phyloP scores from a whole-genome alignment of 2,329 filamentous ascomycete genomes.

The Aspergillus fijiensis region DNA sequence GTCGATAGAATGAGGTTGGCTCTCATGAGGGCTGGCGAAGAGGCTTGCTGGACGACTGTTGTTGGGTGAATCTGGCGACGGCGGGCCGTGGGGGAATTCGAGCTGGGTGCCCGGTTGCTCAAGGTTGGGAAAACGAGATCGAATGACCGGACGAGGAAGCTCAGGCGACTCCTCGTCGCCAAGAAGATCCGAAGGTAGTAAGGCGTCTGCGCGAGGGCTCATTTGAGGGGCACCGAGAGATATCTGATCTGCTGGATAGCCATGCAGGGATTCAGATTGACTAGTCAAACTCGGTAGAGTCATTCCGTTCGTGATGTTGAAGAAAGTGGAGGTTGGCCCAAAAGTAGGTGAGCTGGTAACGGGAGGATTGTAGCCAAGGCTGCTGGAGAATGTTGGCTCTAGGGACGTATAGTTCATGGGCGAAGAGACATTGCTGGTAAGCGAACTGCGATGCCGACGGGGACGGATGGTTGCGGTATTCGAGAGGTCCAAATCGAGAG shows the following conservation, averaged over 20 bases:
- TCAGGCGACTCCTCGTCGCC: slow-evolving; percentile 53
- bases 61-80: slow-evolving; percentile 45
- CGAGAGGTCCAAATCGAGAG: slow-evolving; percentile 44
- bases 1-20: slow-evolving; percentile 34
- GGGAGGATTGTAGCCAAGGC: slow-evolving; percentile 50
- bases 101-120: slow-evolving; percentile 31
- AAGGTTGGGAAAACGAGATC: slow-evolving; percentile 31
- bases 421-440: slow-evolving; percentile 49
- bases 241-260: slow-evolving; percentile 50
- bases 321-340: slow-evolving; percentile 53
- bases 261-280: slow-evolving; percentile 40
- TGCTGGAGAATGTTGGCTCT: slow-evolving; percentile 41
- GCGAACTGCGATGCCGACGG: slow-evolving; percentile 48
- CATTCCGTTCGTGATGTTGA: slow-evolving; percentile 65
- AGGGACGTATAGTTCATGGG: slow-evolving; percentile 43
- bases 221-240: slow-evolving; percentile 60
- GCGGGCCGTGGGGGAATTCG: slow-evolving; percentile 40
- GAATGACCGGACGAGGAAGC: slow-evolving; percentile 30
- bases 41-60: slow-evolving; percentile 45
- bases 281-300: slow-evolving; percentile 49
- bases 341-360: slow-evolving; percentile 55
- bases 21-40: slow-evolving; percentile 50
- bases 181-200: slow-evolving; percentile 62
- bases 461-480: slow-evolving; percentile 44
- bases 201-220: slow-evolving; percentile 62